phyloP scores from a whole-genome alignment of 78 protist genomes.

The Tieghemostelium lacteum region DNA sequence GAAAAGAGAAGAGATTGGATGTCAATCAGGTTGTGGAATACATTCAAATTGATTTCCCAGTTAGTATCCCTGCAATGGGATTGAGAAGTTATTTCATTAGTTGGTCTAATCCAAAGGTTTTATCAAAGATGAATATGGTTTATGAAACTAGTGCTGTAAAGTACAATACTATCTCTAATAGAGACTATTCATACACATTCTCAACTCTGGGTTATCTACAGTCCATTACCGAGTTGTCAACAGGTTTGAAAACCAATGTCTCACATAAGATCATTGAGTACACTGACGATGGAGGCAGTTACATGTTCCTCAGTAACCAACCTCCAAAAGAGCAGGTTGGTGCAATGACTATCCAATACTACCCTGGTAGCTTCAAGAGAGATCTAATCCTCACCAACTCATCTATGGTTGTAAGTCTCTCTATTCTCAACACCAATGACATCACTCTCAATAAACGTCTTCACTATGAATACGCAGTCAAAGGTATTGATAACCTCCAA shows the following conservation, averaged over 20 bases:
- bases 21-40: background rate
- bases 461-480: background rate
- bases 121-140: no score
- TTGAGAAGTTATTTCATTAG: background rate
- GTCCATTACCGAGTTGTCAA: background rate
- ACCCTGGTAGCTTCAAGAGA: background rate
- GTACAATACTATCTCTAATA: no score
- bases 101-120: background rate
- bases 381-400: background rate
- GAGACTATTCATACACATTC: background rate
- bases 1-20: background rate
- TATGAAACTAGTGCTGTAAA: no score
- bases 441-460: background rate
- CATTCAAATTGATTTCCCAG: constrained; percentile 22
- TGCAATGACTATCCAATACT: background rate
- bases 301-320: background rate
- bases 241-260: background rate
- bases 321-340: background rate
- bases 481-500: background rate
- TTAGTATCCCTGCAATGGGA: background rate
- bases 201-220: background rate
- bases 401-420: no score
- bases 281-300: constrained; percentile 19
- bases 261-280: background rate
- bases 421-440: background rate